Base-by-base conservation (phyloP, 1,139 yeast species). In the Zygosaccharomyces pseudobailii region DNA sequence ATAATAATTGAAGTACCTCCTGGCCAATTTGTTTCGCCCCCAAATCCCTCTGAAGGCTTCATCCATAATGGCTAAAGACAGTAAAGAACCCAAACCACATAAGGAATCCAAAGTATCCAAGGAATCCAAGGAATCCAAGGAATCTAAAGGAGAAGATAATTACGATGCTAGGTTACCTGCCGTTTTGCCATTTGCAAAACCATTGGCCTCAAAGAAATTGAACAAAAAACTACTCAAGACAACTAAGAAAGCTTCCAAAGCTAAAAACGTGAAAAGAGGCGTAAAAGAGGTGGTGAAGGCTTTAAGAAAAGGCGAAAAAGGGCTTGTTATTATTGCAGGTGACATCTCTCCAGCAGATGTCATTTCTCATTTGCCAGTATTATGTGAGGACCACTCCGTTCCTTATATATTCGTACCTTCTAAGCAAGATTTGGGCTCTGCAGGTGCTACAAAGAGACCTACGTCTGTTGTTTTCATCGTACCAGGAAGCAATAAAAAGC, bases 271-370 rank as follows among this genome's bases (percentile, higher is more conserved):
- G 61, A 90, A 89, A 75, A 81, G 98, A 71, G 99, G 99, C 66
- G 98, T 92, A 50, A 94, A 94, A 72, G 99, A 94, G 72, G 98
- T 92, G 40, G 97, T 92, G 61, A 94, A 94, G 74, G 94, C 97
- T 33, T 78, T 94, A 57, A 82, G 98, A 75, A 92, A 92, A 73
- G 97, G 97, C 56, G 97, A 90, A 69, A 92, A 92, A 73, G 99
- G 98, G 46, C 78, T 94, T 48, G 98, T 94, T 34, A 74, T 94
- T 58, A 82, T 94, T 71, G 98, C 99, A 36, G 97, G 98, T 56
- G 99, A 94, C 67, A 92, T 94, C 56, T 89, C 95, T 45, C 99
- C 99, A 47, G 82, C 92, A 46, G 99, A 94, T 68, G 98, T 94
- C 43, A 87, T 94, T 59, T 89, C 97, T 38, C 99, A 94, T 68